phyloP scores from a whole-genome alignment of 192 early-diverging fungal species.

The Coemansia sp. region DNA sequence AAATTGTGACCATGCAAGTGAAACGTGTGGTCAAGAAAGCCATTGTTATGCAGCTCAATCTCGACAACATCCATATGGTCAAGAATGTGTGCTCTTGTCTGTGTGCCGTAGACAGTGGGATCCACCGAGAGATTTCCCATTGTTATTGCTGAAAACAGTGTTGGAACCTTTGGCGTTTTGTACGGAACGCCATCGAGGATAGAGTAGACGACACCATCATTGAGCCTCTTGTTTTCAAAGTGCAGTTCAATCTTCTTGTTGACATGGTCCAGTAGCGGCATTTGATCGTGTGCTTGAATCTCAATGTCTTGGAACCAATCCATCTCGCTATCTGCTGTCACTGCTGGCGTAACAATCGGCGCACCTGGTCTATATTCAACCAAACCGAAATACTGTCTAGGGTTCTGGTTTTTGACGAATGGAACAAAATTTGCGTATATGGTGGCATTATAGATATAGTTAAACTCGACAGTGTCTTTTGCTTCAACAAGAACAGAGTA shows the following conservation, averaged over 20 bases:
- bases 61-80: constrained; percentile 63
- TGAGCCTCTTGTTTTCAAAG: neutral
- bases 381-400: constrained; percentile 1
- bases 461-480: constrained; percentile 7
- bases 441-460: constrained; percentile 20
- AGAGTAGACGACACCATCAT: neutral
- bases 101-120: constrained; percentile 12
- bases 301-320: constrained; percentile 1
- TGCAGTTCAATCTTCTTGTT: neutral
- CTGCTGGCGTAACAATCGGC: neutral
- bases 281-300: constrained; percentile 4
- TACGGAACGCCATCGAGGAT: constrained; percentile 3
- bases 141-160: constrained; percentile 16
- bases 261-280: constrained; percentile 4
- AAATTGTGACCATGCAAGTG: constrained; percentile 82
- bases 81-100: constrained; percentile 56
- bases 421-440: constrained; percentile 10
- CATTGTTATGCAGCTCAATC: constrained; percentile 68
- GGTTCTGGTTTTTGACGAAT: neutral
- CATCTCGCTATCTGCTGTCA: neutral
- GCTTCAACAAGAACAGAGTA: constrained; percentile 26
- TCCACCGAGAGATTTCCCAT: constrained; percentile 14
- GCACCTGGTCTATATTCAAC: constrained; percentile 14
- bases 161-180: constrained; percentile 10
- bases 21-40: constrained; percentile 65